These are phyloP conservation scores for Monascus purpureus DNA, from an alignment of 495 filamentous ascomycete genomes.

Conservation along the genomic window DNA sequence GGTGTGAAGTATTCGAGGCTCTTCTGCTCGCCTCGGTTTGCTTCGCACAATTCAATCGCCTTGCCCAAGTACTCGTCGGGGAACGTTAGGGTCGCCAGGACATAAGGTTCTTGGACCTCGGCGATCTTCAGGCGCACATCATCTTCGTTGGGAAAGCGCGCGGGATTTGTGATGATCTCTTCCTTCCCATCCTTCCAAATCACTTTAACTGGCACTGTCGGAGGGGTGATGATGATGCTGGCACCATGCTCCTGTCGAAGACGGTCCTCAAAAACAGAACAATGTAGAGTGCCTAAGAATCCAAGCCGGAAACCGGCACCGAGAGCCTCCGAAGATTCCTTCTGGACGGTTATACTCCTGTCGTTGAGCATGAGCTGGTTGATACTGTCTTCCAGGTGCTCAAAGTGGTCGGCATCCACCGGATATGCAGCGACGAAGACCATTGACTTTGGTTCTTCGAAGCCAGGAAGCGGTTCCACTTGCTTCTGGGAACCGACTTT, in stretches of 20 bases:
- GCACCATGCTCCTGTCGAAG: constrained; percentile 88
- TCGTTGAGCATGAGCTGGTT: constrained; percentile 90
- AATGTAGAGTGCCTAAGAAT: constrained; percentile 92
- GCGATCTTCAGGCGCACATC: constrained; percentile 41
- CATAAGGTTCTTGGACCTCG: constrained; percentile 72
- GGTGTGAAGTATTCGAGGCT: constrained; percentile 80
- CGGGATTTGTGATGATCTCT: constrained; percentile 67
- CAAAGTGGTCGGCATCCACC: constrained; percentile 74
- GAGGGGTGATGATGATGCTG: constrained; percentile 92
- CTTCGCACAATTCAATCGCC: constrained; percentile 89
- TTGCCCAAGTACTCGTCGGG: constrained; percentile 89
- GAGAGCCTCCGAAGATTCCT: constrained; percentile 84
- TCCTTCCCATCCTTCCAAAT: constrained; percentile 59
- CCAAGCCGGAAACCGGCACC: constrained; percentile 90
- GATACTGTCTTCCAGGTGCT: constrained; percentile 84
- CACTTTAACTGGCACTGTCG: constrained; percentile 83
- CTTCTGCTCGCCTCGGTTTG: constrained; percentile 73
- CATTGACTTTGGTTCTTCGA: constrained; percentile 97
- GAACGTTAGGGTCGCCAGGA: constrained; percentile 73
- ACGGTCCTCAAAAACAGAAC: constrained; percentile 97
- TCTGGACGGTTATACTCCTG: constrained; percentile 82
- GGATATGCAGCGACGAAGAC: constrained; percentile 96
- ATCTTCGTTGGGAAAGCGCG: constrained; percentile 70
- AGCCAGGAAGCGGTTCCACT: constrained; percentile 75
- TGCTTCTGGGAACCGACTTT: constrained; percentile 62